These are phyloP conservation scores for Scedosporium boydii DNA, from an alignment of 2,329 filamentous ascomycete species.

Conservation along the genomic window DNA sequence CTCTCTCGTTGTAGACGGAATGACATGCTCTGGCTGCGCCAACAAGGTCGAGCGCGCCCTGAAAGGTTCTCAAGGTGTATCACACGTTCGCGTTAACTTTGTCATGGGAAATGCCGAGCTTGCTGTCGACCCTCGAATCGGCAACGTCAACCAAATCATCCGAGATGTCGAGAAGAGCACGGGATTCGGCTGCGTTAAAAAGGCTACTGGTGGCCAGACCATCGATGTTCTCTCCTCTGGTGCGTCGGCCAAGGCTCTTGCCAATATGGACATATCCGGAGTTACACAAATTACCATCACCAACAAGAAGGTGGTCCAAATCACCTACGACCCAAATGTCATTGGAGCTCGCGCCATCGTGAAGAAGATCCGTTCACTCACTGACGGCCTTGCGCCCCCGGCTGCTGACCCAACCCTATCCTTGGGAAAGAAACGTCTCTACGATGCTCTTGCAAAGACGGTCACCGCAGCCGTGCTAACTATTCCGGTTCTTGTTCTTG, in stretches of 20 bases:
- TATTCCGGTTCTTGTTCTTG: constrained; percentile 22
- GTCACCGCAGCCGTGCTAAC: constrained; percentile 19
- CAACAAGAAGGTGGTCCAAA: constrained; percentile 20
- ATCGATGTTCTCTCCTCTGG: constrained; percentile 18
- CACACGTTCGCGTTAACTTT: constrained; percentile 24
- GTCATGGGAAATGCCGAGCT: constrained; percentile 27
- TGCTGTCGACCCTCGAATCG: constrained; percentile 15
- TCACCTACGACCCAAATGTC: constrained; percentile 23
- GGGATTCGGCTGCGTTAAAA: constrained; percentile 19
- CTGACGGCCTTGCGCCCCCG: constrained; percentile 20
- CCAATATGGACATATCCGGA: constrained; percentile 13
- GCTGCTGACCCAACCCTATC: constrained; percentile 21
- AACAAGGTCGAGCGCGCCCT: constrained; percentile 23
- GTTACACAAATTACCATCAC: constrained; percentile 16
- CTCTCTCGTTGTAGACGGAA: constrained; percentile 21
- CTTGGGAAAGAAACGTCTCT: constrained; percentile 19
- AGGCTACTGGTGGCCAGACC: constrained; percentile 17
- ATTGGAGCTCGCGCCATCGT: constrained; percentile 22
- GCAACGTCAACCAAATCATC: constrained; percentile 18
- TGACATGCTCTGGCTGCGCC: constrained; percentile 26
- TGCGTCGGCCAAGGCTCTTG: constrained; percentile 10
- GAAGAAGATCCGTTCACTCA: constrained; percentile 9
- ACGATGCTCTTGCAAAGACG: constrained; percentile 23
- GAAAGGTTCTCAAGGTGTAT: constrained; percentile 17
- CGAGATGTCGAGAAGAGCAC: constrained; percentile 17